phyloP scores from a whole-genome alignment of 352 stramenopile genomes.

The Globisporangium mamillatum region DNA sequence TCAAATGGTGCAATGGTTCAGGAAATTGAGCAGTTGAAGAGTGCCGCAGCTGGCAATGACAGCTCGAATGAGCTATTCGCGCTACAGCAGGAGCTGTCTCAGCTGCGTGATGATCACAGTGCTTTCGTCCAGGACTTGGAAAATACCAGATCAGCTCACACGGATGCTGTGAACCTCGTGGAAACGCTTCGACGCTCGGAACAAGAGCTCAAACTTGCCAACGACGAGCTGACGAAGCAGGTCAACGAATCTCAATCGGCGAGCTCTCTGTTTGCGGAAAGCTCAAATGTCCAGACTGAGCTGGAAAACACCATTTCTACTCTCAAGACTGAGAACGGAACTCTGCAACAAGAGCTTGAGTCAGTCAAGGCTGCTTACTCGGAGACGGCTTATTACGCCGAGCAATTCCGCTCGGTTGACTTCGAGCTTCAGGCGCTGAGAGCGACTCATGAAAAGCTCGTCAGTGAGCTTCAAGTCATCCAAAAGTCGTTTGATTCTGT shows the following conservation, averaged over 20 bases:
- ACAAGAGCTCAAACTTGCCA: conserved; percentile 29
- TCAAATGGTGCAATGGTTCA: conserved; percentile 2
- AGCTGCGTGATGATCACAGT: conserved; percentile 25
- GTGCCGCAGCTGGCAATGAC: not conserved
- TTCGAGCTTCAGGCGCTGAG: conserved; percentile 25
- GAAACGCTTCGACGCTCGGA: conserved; percentile 26
- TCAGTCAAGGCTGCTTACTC: conserved; percentile 28
- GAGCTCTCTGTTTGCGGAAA: conserved; percentile 20
- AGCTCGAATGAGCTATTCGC: conserved; percentile 9
- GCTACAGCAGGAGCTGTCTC: conserved; percentile 30
- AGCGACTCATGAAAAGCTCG: conserved; percentile 13
- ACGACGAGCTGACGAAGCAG: conserved; percentile 28
- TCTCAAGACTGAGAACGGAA: conserved; percentile 15
- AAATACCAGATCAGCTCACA: conserved; percentile 16
- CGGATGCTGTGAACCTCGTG: not conserved
- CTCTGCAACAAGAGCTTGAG: conserved; percentile 38
- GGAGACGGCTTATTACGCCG: conserved; percentile 36
- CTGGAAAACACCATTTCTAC: conserved; percentile 14
- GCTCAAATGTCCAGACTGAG: conserved; percentile 13
- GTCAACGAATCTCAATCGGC: conserved; percentile 29
- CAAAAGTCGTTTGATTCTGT: conserved; percentile 2
- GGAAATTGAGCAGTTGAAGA: conserved; percentile 8
- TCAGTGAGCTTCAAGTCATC: conserved; percentile 2
- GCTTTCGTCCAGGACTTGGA: conserved; percentile 20
- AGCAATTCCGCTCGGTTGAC: conserved; percentile 24